A percentile compares a stretch with the other conserved stretches of the same genome.
These are phyloP conservation scores for Stagonosporopsis cucurbitacearum DNA, from an alignment of 2,329 filamentous ascomycete species.

Conservation along the genomic window DNA sequence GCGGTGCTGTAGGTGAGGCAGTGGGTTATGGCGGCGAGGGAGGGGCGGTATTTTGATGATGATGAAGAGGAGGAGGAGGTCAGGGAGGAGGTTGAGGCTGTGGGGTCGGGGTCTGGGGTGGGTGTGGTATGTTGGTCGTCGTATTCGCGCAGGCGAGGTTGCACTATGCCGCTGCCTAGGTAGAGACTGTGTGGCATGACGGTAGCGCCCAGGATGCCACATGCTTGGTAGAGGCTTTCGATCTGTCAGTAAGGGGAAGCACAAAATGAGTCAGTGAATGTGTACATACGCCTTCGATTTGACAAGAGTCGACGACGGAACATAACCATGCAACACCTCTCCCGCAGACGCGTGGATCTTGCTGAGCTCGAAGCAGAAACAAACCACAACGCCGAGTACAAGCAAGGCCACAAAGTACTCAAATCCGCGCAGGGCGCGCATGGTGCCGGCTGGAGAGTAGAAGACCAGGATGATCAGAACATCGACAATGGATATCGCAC, in stretches of 20 bases:
- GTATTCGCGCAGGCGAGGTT: slow-evolving; percentile 54
- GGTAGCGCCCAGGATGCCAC: slow-evolving; percentile 78
- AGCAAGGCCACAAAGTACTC: slow-evolving; percentile 62
- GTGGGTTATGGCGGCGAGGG: slow-evolving; percentile 72
- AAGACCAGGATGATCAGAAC: slow-evolving; percentile 64
- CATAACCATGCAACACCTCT: slow-evolving; percentile 61
- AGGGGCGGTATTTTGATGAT: slow-evolving; percentile 75
- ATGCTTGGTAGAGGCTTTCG: slow-evolving; percentile 67
- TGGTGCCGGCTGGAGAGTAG: slow-evolving; percentile 60
- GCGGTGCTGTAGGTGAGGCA: slow-evolving; percentile 76
- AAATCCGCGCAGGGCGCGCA: slow-evolving; percentile 60
- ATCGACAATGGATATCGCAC: slow-evolving; percentile 63
- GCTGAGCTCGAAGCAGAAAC: slow-evolving; percentile 64
- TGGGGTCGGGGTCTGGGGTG: slow-evolving; percentile 1
- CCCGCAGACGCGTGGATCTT: slow-evolving; percentile 59
- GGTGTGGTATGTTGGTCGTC: slow-evolving; percentile 30
- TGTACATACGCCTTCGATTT: slow-evolving; percentile 56
- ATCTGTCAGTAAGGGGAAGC: no score
- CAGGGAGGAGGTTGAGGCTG: slow-evolving; percentile 24
- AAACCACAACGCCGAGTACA: slow-evolving; percentile 62
- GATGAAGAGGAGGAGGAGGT: no score
- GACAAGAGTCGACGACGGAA: slow-evolving; percentile 61
- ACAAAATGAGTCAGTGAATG: background rate
- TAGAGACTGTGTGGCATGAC: slow-evolving; percentile 68
- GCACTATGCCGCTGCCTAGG: slow-evolving; percentile 63